These are phyloP conservation scores for Termitomyces sp. DNA, from an alignment of 768 basidiomycete genomes.

Conservation along the genomic window DNA sequence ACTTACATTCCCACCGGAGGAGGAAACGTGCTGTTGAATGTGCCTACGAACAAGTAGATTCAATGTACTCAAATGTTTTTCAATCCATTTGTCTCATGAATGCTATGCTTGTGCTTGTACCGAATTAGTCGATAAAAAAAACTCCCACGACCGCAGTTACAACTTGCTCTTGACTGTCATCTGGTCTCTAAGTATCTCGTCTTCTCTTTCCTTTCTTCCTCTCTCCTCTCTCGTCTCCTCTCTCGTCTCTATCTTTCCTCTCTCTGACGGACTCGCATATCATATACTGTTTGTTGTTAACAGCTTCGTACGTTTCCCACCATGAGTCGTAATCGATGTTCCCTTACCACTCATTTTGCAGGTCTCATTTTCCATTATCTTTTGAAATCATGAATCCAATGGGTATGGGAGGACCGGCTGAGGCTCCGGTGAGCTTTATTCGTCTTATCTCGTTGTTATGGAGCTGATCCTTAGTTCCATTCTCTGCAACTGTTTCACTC, in stretches of 20 bases:
- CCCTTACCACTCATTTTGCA: constrained; percentile 29
- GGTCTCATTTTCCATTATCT: constrained; percentile 55
- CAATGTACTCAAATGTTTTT: neutral
- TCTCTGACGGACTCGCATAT: constrained; percentile 60
- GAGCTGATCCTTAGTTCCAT: constrained; percentile 31
- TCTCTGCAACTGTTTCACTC: constrained; percentile 22
- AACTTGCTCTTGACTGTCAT: constrained; percentile 47
- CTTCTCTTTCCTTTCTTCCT: constrained; percentile 44
- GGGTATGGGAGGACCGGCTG: constrained; percentile 66
- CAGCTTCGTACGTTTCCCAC: constrained; percentile 46
- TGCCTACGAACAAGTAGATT: constrained; percentile 56
- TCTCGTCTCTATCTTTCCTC: constrained; percentile 44
- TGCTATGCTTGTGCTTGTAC: constrained; percentile 5
- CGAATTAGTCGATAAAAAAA: constrained; percentile 30
- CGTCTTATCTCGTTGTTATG: constrained; percentile 21
- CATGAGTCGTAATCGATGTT: constrained; percentile 3
- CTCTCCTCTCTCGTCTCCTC: constrained; percentile 42
- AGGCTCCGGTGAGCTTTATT: constrained; percentile 66
- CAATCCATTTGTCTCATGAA: constrained; percentile 2
- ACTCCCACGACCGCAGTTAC: constrained; percentile 38
- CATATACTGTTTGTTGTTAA: constrained; percentile 48
- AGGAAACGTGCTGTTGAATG: constrained; percentile 80
- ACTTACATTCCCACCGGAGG: constrained; percentile 84
- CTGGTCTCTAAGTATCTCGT: constrained; percentile 43
- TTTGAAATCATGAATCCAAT: constrained; percentile 75